Conservation (phyloP, 1,284 basidiomycete genomes). For the Heterobasidion parviporum region DNA sequence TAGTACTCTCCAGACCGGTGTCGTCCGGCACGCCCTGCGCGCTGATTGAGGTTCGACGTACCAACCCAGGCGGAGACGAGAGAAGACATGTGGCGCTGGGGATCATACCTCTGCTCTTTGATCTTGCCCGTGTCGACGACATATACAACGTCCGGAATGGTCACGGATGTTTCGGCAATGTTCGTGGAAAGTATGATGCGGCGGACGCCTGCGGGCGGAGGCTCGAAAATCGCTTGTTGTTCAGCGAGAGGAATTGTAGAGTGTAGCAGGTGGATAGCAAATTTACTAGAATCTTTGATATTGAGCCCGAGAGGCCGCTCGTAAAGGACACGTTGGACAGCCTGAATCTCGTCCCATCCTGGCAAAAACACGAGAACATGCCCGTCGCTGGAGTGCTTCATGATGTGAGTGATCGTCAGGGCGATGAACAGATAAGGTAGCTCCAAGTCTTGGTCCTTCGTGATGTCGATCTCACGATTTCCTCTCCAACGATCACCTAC, state of each 20-base stretch:
- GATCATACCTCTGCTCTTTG: constrained; percentile 93
- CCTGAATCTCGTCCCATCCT: constrained; percentile 88
- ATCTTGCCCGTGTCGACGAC: constrained; percentile 88
- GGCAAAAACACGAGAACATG: constrained; percentile 91
- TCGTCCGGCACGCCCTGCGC: constrained; percentile 90
- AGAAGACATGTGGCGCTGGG: constrained; percentile 80
- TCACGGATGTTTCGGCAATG: constrained; percentile 94
- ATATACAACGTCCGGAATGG: constrained; percentile 94
- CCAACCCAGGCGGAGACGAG: constrained; percentile 90
- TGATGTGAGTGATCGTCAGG: constrained; percentile 74
- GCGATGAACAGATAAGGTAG: constrained; percentile 82
- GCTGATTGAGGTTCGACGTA: constrained; percentile 88
- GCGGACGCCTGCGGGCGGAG: constrained; percentile 69
- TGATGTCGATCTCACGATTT: constrained; percentile 8
- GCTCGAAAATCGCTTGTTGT: constrained; percentile 87
- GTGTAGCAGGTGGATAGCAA: constrained; percentile 83
- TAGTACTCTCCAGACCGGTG: constrained; percentile 91
- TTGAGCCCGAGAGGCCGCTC: constrained; percentile 51
- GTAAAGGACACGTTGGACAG: constrained; percentile 65
- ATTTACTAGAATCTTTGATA: constrained; percentile 55
- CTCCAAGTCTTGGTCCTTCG: constrained; percentile 62
- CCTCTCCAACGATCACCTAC: constrained; percentile 3
- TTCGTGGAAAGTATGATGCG: constrained; percentile 92
- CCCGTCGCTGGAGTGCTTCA: constrained; percentile 71
- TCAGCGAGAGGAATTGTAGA: constrained; percentile 87